Evolutionary conservation across 2,329 filamentous ascomycete genomes (phyloP), one percentile per base, ranked within the genome.

Genomic region (Ceratocystis ficicola): DNA sequence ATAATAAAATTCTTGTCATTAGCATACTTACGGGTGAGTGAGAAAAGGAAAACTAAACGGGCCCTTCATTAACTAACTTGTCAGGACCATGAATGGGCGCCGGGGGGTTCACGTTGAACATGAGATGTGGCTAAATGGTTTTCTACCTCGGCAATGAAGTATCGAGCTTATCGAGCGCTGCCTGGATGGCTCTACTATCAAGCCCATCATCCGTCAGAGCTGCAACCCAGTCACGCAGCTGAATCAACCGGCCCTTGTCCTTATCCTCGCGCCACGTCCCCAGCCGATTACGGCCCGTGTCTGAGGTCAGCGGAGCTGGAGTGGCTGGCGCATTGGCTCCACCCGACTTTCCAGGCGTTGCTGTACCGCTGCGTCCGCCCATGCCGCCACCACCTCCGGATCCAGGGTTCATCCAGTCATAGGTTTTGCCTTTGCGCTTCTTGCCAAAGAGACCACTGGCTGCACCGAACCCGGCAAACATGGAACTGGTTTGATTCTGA

Each of bases 211-310:
- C 80, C 74, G 96, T 92, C 60, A 96, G 79, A 68, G 89, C 88
- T 22, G 84, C 80, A 17, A 95, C 79, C 78, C 91, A 86, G 74
- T 96, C 93, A 65, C 93, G 83, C 64, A 95, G 78, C 76, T 96
- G 91, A 61, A 96, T 89, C 30, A 86, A 86, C 70, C 81, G 83
- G 41, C 90, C 90, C 72, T 87, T 88, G 25, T 87, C 84, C 64
- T 84, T 85, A 71, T 90, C 87, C 74, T 96, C 91, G 67, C 89
- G 83, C 82, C 86, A 89, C 17, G 82, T 80, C n/a, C 89, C 89
- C 46, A 90, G 77, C 64, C 85, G 83, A 64, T 85, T 84, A 28
- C 83, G 80, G 17, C 66, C 66, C 17, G 83, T 81, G 44, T 84
- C 81, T 1, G 78, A 80, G 3, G 83, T 83, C 66, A 87, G 74